phyloP scores from a whole-genome alignment of 192 early-diverging fungal genomes.

The Umbelopsis ramanniana region DNA sequence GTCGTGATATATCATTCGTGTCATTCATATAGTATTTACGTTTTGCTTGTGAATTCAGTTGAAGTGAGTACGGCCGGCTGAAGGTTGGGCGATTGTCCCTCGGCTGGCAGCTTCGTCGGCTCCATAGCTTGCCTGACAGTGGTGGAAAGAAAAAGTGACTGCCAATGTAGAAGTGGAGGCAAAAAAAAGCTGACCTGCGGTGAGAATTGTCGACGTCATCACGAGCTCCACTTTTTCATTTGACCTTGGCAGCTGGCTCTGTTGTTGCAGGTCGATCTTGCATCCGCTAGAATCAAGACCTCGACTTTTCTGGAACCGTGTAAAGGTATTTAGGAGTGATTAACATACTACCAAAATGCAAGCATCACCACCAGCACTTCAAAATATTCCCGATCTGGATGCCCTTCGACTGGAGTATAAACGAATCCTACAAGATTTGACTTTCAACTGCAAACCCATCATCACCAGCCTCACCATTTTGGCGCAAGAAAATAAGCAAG shows the following conservation, averaged over 20 bases:
- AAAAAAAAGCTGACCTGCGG: neutral
- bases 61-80: neutral
- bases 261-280: too few relatives aligned
- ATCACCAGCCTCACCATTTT: slow-evolving; percentile 89
- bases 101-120: slow-evolving; percentile 11
- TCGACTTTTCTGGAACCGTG: neutral
- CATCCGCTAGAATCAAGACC: neutral
- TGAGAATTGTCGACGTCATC: neutral
- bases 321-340: neutral
- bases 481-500: slow-evolving; percentile 72
- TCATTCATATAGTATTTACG: neutral
- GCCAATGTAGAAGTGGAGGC: neutral
- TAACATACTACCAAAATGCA: neutral
- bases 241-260: too few relatives aligned
- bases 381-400: slow-evolving; percentile 3
- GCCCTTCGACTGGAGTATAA: slow-evolving; percentile 9
- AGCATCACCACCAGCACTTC: neutral
- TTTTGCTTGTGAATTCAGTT: neutral
- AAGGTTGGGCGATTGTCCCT: neutral
- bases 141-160: slow-evolving; percentile 8
- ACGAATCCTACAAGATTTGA: slow-evolving; percentile 69
- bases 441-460: slow-evolving; percentile 93
- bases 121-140: slow-evolving; percentile 9
- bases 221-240: too few relatives aligned
- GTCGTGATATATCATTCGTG: neutral